Conservation (phyloP, 2,329 filamentous ascomycete species). For the Fusarium caatingaense region DNA sequence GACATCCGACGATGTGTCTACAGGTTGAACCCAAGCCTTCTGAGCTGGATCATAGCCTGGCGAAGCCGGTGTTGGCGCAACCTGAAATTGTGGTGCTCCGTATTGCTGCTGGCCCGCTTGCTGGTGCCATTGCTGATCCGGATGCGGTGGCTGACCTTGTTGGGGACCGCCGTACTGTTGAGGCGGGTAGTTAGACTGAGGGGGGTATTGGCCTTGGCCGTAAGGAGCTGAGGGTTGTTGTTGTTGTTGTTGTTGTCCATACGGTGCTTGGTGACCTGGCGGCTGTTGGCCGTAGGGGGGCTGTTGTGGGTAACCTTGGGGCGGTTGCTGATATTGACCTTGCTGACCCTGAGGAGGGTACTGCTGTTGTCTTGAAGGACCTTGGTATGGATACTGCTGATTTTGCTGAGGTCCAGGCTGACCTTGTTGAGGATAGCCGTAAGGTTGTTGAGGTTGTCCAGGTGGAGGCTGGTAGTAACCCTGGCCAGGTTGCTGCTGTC, state of each 20-base stretch:
- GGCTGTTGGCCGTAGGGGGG: conserved; percentile 27
- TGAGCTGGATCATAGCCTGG: conserved; percentile 47
- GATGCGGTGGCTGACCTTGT: conserved; percentile 21
- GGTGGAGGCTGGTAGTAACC: conserved; percentile 29
- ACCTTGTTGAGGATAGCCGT: conserved; percentile 19
- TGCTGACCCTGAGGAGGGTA: conserved; percentile 5
- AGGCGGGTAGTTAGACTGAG: conserved; percentile 14
- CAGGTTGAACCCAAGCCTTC: conserved; percentile 39
- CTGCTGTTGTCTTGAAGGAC: conserved; percentile 20
- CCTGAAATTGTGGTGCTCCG: conserved; percentile 13
- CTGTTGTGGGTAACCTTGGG: conserved; percentile 19
- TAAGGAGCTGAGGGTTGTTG: conserved; percentile 17
- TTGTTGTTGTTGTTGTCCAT: conserved; percentile 26
- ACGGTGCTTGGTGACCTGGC: conserved; percentile 35
- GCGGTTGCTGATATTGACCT: conserved; percentile 3
- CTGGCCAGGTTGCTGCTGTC: conserved; percentile 18
- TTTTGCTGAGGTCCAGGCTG: conserved; percentile 9
- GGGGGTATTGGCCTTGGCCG: conserved; percentile 26
- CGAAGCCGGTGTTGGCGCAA: conserved; percentile 45
- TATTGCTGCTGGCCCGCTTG: conserved; percentile 28
- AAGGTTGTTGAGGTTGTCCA: conserved; percentile 25
- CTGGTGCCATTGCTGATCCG: conserved; percentile 39
- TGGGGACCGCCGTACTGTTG: conserved; percentile 34
- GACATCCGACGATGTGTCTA: conserved; percentile 48
- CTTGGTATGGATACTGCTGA: conserved; percentile 20